Evolutionary conservation across 140 eudicot genomes (phyloP).

Genomic region (Stevia rebaudiana): DNA sequence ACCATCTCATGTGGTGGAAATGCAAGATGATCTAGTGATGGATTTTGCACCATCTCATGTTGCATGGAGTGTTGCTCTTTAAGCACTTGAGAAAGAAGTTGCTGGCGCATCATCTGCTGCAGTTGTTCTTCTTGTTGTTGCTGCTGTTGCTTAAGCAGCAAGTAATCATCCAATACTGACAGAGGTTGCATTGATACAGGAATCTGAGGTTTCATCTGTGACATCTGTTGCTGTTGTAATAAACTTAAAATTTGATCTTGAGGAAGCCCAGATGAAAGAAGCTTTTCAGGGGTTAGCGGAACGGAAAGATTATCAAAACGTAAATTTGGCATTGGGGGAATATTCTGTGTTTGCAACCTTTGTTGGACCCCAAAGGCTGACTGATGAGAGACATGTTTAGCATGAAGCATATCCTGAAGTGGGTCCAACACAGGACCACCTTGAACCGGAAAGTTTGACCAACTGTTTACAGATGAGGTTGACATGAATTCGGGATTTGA

Average conservation of each 20-base stretch:
- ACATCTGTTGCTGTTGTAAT: slow-evolving; percentile 69
- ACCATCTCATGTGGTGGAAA: slow-evolving; percentile 45
- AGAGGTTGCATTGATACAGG: slow-evolving; percentile 53
- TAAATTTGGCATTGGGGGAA: slow-evolving; percentile 34
- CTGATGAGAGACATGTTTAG: slow-evolving; percentile 46
- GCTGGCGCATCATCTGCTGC: slow-evolving; percentile 63
- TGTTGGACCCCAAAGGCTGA: slow-evolving; percentile 54
- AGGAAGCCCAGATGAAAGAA: slow-evolving; percentile 55
- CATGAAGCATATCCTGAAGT: slow-evolving; percentile 30
- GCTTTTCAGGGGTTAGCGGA: slow-evolving; percentile 45
- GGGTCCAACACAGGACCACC: slow-evolving; percentile 54
- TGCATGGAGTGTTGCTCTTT: slow-evolving; percentile 54
- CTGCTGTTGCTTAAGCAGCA: slow-evolving; percentile 78
- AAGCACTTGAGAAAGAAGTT: slow-evolving; percentile 58
- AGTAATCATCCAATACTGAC: slow-evolving; percentile 54
- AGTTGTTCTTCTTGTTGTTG: slow-evolving; percentile 49
- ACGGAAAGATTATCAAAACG: slow-evolving; percentile 41
- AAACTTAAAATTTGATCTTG: slow-evolving; percentile 68
- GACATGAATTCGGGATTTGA: slow-evolving; percentile 59
- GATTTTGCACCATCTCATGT: slow-evolving; percentile 37
- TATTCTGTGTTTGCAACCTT: slow-evolving; percentile 50
- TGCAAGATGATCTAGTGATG: slow-evolving; percentile 35
- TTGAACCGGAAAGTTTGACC: slow-evolving; percentile 67
- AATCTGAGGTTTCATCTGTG: slow-evolving; percentile 60
- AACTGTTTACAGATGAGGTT: slow-evolving; percentile 35